Conservation (phyloP, 371 early-diverging fungal genomes). For the Quaeritorhiza haematococci region DNA sequence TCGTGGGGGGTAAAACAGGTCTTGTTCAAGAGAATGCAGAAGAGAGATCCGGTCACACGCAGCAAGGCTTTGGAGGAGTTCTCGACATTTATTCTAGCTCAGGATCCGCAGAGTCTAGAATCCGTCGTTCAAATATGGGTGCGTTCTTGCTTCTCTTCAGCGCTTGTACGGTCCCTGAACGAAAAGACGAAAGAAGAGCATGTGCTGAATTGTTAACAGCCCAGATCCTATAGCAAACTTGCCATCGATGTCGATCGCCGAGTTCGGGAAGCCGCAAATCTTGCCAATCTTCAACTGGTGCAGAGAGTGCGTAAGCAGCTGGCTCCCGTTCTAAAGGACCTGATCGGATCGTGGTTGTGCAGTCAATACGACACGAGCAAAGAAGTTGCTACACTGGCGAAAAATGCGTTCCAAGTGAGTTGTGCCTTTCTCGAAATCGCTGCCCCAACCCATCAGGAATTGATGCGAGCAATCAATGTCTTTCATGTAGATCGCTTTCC, state of each 20-base stretch:
- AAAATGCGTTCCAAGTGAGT: conserved; percentile 33
- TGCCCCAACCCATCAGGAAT: not conserved
- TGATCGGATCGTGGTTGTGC: conserved; percentile 43
- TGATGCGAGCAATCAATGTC: not conserved
- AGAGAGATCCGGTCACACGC: conserved; percentile 41
- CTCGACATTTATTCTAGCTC: conserved; percentile 9
- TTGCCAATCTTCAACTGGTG: conserved; percentile 27
- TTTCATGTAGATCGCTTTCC: conserved; percentile 34
- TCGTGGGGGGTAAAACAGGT: conserved; percentile 28
- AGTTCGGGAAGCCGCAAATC: conserved; percentile 29
- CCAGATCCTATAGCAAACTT: conserved; percentile 28
- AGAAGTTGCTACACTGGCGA: conserved; percentile 32
- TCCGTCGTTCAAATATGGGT: conserved; percentile 36
- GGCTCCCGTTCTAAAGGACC: conserved; percentile 36
- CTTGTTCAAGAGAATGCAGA: conserved; percentile 37
- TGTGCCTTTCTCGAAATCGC: not conserved
- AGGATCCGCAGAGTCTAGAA: conserved; percentile 19
- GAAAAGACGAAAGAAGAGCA: not conserved
- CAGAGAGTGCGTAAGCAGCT: conserved; percentile 27
- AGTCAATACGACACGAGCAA: conserved; percentile 32
- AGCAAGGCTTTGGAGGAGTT: conserved; percentile 44
- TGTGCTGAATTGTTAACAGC: conserved; percentile 13
- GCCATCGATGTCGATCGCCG: conserved; percentile 31
- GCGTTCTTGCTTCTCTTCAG: not conserved
- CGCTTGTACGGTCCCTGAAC: not conserved